Evolutionary conservation across 2,329 filamentous ascomycete species (phyloP).

Genomic region (Colletotrichum chrysophilum): DNA sequence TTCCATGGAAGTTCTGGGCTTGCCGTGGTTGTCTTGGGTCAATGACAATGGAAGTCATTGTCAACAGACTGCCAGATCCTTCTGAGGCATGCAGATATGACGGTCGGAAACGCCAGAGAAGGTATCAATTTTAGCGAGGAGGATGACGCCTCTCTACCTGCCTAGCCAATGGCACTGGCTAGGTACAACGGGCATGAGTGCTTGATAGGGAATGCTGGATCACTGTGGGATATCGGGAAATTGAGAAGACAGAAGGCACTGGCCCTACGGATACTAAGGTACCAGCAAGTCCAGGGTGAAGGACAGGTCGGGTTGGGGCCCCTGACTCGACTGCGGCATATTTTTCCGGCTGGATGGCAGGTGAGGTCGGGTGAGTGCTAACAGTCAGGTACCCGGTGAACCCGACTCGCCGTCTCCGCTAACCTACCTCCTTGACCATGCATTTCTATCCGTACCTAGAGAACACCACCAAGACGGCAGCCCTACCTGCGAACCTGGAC

Average conservation of each 20-base stretch:
- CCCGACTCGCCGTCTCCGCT: neutral
- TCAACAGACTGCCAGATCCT: neutral
- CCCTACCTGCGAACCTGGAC: neutral
- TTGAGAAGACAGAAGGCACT: neutral
- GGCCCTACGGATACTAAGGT: neutral
- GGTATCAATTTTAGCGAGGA: neutral
- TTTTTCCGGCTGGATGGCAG: neutral
- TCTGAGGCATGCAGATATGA: neutral
- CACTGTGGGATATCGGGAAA: neutral
- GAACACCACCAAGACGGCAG: neutral
- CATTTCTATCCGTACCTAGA: neutral
- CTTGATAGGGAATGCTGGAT: neutral
- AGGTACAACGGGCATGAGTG: neutral
- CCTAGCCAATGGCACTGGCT: neutral
- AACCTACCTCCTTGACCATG: neutral
- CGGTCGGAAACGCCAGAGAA: neutral
- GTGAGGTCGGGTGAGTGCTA: neutral
- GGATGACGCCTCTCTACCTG: neutral
- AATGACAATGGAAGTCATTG: neutral
- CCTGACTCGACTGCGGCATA: slow-evolving; percentile 7
- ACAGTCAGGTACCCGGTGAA: neutral
- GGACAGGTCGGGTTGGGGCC: neutral
- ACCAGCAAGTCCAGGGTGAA: neutral
- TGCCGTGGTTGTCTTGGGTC: neutral
- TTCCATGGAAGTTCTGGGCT: neutral